Percentiles rank a stretch among this genome's conserved stretches.
Evolutionary conservation across 331 rosid genomes (phyloP).

Genomic region (Stylosanthes scabra): DNA sequence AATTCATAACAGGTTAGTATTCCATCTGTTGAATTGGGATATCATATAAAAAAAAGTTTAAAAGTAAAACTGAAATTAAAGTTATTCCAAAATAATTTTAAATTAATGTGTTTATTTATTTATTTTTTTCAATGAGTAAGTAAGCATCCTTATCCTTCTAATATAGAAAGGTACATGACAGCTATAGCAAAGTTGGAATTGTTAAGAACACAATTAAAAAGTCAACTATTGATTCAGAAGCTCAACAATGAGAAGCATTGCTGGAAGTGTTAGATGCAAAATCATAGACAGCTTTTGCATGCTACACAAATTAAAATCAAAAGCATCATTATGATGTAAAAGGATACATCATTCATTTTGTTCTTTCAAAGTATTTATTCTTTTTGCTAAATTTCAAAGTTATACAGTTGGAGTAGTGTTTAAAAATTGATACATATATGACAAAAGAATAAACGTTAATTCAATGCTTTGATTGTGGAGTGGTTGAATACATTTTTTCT

Average conservation of each 20-base stretch:
- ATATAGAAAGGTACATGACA: conserved; percentile 1
- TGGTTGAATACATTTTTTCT: neutral
- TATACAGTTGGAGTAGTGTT: neutral
- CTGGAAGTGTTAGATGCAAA: conserved; percentile 17
- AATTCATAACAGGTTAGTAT: too few relatives aligned
- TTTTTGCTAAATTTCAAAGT: neutral
- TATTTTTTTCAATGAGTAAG: neutral
- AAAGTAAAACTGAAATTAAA: too few relatives aligned
- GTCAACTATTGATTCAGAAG: neutral
- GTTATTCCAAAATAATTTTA: too few relatives aligned
- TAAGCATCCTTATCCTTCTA: neutral
- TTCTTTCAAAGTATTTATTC: too few relatives aligned
- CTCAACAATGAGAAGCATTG: neutral
- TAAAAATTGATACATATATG: neutral
- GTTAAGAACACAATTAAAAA: neutral
- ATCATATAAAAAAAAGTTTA: too few relatives aligned
- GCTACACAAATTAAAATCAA: neutral
- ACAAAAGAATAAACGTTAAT: neutral
- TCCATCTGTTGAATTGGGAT: too few relatives aligned
- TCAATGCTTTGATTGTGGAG: neutral
- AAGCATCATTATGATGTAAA: conserved; percentile 13
- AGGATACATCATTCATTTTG: neutral
- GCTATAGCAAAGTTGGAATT: neutral
- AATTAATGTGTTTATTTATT: too few relatives aligned
- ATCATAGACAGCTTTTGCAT: neutral